These are phyloP conservation scores for Jamesozyma piceae DNA, from an alignment of 805 yeast genomes.

Conservation along the genomic window DNA sequence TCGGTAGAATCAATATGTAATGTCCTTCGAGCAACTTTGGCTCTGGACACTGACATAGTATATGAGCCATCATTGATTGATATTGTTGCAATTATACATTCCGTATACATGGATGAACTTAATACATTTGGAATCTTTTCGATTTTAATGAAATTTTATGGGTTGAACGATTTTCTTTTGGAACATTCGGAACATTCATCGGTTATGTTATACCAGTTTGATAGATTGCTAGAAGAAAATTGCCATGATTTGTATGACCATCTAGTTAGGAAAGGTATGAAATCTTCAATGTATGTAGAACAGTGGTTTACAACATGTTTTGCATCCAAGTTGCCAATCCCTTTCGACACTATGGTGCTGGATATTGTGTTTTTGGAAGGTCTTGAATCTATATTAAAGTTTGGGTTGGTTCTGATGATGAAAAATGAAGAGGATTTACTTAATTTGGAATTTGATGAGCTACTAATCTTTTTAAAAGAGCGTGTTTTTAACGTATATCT, in stretches of 20 bases:
- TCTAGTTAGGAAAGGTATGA: constrained; percentile 72
- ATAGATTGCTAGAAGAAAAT: constrained; percentile 67
- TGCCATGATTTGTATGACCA: constrained; percentile 67
- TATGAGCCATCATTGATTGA: constrained; percentile 95
- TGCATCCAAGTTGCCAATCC: constrained; percentile 82
- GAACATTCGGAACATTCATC: constrained; percentile 90
- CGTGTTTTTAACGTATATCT: constrained; percentile 41
- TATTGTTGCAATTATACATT: constrained; percentile 66
- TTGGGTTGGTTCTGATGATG: constrained; percentile 68
- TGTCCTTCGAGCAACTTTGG: constrained; percentile 70
- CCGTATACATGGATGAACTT: constrained; percentile 48
- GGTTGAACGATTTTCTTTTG: constrained; percentile 59
- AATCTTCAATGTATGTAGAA: constrained; percentile 87
- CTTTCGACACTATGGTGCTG: constrained; percentile 69
- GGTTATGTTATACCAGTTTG: constrained; percentile 76
- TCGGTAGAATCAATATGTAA: constrained; percentile 37
- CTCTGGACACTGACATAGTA: constrained; percentile 83
- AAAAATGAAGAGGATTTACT: constrained; percentile 53
- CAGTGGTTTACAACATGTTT: constrained; percentile 92
- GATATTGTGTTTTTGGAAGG: constrained; percentile 88
- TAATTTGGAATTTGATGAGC: constrained; percentile 59
- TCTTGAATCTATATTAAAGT: constrained; percentile 67
- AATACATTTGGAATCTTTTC: constrained; percentile 77
- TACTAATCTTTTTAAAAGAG: constrained; percentile 68
- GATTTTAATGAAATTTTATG: constrained; percentile 71